Base-by-base conservation (phyloP, 805 yeast genomes). In the Suhomyces sp. region DNA sequence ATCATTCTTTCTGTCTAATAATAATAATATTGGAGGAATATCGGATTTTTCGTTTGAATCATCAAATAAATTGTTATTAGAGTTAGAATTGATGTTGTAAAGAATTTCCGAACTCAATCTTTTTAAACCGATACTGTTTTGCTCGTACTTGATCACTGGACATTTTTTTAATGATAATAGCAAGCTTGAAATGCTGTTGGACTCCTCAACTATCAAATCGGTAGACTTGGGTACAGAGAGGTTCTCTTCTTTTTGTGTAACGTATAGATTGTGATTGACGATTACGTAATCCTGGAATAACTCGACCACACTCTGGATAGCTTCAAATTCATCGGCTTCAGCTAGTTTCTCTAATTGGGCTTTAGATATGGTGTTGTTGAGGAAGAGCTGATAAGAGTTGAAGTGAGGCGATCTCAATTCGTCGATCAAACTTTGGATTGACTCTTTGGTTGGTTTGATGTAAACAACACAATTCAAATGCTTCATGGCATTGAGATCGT, bases 271-370 rank as follows among this genome's bases (percentile, higher is more conserved):
- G 54, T 76, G 77, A 67, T 90, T 90, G 50, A 93, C 70, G 6
- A 89, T 84, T 56, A 83, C 77, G 65, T 87, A 92, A 68, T 94
- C 97, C 60, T 86, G 88, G 65, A 90, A 94, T 40, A 92, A 65
- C 64, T 94, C 99, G 49, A 87, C 84, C 4, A 94, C 90, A 54
- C 81, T 81, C 5, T 78, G 72, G 8, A 94, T 87, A 8, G 84
- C 83, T 65, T 93, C 98, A 61, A 85, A 77, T 63, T 89, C 94
- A 68, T 94, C 99, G 2, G 89, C 81, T 67, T 90, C 97, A 0
- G 99, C 98, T 46, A 94, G 66, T 48, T 88, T 78, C 66, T 94
- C 99, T 59, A 94, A 68, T 57, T 89, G 88, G 24, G 85, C 76
- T 70, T 93, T 94, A 49, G 83, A 77, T 29, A 92, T 79, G 13